Evolutionary conservation across 2,329 filamentous ascomycete genomes (phyloP).

Genomic region (Mollisiaceae sp.): DNA sequence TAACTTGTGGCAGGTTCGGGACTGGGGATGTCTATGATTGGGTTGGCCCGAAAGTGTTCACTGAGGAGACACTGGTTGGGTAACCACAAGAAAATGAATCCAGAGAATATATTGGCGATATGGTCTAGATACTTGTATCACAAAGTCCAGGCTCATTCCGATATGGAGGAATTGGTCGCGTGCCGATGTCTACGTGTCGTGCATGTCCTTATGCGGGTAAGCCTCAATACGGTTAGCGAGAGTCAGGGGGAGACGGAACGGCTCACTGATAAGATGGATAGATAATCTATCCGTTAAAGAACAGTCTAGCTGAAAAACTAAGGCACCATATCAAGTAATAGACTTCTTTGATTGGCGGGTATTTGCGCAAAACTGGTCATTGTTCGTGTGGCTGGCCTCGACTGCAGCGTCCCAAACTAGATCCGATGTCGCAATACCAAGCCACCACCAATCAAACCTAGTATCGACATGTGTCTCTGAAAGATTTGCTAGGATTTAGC

Average conservation of each 20-base stretch:
- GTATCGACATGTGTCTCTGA: background rate
- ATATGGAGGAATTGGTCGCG: background rate
- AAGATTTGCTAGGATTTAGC: background rate
- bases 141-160: background rate
- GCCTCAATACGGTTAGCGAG: background rate
- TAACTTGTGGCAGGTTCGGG: background rate
- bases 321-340: background rate
- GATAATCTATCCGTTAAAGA: background rate
- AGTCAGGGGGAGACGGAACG: background rate
- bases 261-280: slow-evolving; percentile 2
- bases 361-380: background rate
- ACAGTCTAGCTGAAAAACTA: background rate
- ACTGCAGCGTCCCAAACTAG: background rate
- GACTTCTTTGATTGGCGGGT: background rate
- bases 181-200: slow-evolving; percentile 1
- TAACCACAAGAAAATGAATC: background rate
- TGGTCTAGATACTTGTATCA: background rate
- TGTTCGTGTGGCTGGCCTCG: background rate
- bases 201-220: background rate
- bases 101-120: background rate
- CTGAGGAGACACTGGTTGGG: too few species aligned
- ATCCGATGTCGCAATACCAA: background rate
- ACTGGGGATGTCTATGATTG: too few species aligned
- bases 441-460: background rate
- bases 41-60: too few species aligned